Percentiles rank a stretch among this genome's conserved stretches.
These are phyloP conservation scores for Leucogyrophana mollusca DNA, from an alignment of 768 basidiomycete genomes.

Conservation along the genomic window DNA sequence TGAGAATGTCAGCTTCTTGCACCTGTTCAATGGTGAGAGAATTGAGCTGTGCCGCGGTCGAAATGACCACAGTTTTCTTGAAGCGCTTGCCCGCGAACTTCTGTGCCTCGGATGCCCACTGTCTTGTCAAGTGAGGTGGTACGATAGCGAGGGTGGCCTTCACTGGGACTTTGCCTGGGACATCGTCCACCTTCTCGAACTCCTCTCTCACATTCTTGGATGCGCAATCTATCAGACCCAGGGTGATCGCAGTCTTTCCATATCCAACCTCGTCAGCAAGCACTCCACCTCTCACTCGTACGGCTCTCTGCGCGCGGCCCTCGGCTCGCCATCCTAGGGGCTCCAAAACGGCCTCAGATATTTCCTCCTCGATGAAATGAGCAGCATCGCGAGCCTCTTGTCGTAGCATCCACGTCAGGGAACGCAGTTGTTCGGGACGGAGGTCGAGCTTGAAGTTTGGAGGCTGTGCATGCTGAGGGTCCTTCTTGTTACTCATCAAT, in stretches of 20 bases:
- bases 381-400: slow-evolving; percentile 65
- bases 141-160: slow-evolving; percentile 84
- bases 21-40: slow-evolving; percentile 68
- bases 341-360: slow-evolving; percentile 84
- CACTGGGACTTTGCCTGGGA: slow-evolving; percentile 65
- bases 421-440: slow-evolving; percentile 85
- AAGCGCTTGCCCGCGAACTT: slow-evolving; percentile 64
- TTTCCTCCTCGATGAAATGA: slow-evolving; percentile 91
- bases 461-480: slow-evolving; percentile 72
- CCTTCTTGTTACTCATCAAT: slow-evolving; percentile 73
- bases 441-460: slow-evolving; percentile 74
- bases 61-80: slow-evolving; percentile 58
- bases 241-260: slow-evolving; percentile 93
- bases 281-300: slow-evolving; percentile 82
- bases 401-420: slow-evolving; percentile 87
- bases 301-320: slow-evolving; percentile 77
- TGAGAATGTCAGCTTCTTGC: slow-evolving; percentile 79
- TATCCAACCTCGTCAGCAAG: slow-evolving; percentile 97
- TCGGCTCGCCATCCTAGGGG: slow-evolving; percentile 95
- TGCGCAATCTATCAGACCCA: slow-evolving; percentile 82
- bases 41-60: slow-evolving; percentile 71
- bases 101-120: slow-evolving; percentile 84
- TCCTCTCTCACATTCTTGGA: slow-evolving; percentile 55
- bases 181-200: slow-evolving; percentile 46
- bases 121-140: slow-evolving; percentile 85